A percentile compares a stretch with the other conserved stretches of the same genome.
phyloP scores from a whole-genome alignment of 176 grass and related monocot genomes.

The Avena insularis region DNA sequence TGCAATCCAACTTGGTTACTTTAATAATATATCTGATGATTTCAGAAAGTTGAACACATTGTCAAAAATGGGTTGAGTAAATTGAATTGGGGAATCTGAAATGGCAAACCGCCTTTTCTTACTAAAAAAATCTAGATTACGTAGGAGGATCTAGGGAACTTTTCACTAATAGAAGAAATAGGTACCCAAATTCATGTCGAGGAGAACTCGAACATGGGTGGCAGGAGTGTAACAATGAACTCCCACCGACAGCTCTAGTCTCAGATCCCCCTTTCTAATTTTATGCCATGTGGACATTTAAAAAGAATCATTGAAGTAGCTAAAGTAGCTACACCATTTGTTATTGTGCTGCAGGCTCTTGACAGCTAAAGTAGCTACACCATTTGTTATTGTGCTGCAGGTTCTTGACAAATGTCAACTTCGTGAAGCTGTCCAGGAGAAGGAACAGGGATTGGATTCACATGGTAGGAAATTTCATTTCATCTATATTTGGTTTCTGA shows the following conservation, averaged over 20 bases:
- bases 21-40: neutral
- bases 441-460: slow-evolving; percentile 76
- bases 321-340: neutral
- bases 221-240: neutral
- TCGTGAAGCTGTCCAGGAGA: slow-evolving; percentile 79
- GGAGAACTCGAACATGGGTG: neutral
- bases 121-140: neutral
- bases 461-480: slow-evolving; percentile 52
- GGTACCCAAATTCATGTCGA: neutral
- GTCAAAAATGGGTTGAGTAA: slow-evolving; percentile 20
- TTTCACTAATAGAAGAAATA: neutral
- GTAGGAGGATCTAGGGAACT: neutral
- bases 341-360: too few species aligned
- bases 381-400: slow-evolving; percentile 40
- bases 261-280: neutral
- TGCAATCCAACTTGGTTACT: neutral
- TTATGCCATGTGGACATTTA: neutral
- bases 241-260: neutral
- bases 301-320: slow-evolving; percentile 21
- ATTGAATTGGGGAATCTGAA: neutral
- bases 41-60: neutral
- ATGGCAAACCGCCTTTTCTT: neutral
- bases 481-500: neutral
- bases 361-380: neutral
- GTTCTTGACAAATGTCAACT: slow-evolving; percentile 92